Conservation (phyloP, 768 basidiomycete genomes). For the Cystobasidium tubakii region DNA sequence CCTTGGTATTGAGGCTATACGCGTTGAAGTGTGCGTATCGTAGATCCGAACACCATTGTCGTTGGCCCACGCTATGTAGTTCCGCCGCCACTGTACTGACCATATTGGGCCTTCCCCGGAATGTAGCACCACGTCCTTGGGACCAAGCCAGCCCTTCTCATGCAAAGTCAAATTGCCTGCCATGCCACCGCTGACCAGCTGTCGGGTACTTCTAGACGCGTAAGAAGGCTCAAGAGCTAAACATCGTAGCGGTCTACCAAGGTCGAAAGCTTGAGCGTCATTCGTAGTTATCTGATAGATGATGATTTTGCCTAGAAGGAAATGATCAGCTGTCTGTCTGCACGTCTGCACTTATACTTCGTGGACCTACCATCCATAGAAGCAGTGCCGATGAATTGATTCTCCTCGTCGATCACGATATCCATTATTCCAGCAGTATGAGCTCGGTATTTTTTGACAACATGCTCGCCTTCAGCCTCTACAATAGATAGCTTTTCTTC, state of each 20-base stretch:
- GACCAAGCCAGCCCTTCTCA: constrained; percentile 94
- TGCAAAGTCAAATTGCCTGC: constrained; percentile 76
- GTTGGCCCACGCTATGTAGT: constrained; percentile 91
- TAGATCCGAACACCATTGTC: constrained; percentile 95
- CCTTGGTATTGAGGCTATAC: constrained; percentile 79
- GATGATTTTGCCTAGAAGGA: constrained; percentile 70
- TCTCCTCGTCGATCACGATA: constrained; percentile 72
- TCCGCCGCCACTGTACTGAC: constrained; percentile 77
- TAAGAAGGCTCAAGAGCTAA: constrained; percentile 88
- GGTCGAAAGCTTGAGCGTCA: constrained; percentile 78
- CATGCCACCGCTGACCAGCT: constrained; percentile 86
- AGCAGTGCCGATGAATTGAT: constrained; percentile 84
- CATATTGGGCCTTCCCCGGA: constrained; percentile 80
- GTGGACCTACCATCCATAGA: constrained; percentile 77
- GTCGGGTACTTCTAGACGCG: constrained; percentile 65
- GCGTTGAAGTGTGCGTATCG: constrained; percentile 68
- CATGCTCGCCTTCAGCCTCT: constrained; percentile 44
- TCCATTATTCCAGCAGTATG: constrained; percentile 82
- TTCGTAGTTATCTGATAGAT: constrained; percentile 71
- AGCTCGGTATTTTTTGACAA: constrained; percentile 81
- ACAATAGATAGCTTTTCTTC: neutral
- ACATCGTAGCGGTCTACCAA: constrained; percentile 84
- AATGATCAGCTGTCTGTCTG: neutral
- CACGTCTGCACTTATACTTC: neutral
- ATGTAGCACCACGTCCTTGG: constrained; percentile 71